Evolutionary conservation across 495 filamentous ascomycete species (phyloP).

Genomic region (Hyaloscypha variabilis): DNA sequence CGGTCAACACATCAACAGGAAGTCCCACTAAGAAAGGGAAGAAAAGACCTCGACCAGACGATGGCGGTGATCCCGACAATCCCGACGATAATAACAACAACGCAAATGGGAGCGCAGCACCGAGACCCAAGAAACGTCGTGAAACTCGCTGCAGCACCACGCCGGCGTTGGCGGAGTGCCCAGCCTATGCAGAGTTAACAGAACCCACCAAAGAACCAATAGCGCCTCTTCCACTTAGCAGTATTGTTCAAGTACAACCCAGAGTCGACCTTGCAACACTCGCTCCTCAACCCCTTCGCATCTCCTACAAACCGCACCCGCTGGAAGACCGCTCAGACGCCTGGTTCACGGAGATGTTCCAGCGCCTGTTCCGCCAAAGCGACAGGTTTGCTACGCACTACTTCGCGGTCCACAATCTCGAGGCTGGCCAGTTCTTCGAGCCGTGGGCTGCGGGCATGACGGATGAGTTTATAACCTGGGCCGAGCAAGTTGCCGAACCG

Average conservation of each 20-base stretch:
- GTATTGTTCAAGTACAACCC: conserved; percentile 1
- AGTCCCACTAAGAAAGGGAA: not conserved
- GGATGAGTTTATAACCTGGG: conserved; percentile 26
- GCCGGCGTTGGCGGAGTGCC: no score
- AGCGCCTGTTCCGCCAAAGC: conserved; percentile 11
- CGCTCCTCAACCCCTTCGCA: conserved; percentile 21
- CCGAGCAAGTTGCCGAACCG: conserved; percentile 20
- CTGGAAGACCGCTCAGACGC: conserved; percentile 19
- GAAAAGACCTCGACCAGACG: not conserved
- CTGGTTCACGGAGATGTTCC: conserved; percentile 22
- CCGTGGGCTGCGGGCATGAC: conserved; percentile 20
- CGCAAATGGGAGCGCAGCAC: not conserved
- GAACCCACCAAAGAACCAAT: not conserved
- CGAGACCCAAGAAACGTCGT: not conserved
- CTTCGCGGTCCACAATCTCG: conserved; percentile 24
- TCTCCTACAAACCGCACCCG: conserved; percentile 18
- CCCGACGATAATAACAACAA: no score
- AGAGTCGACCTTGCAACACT: conserved; percentile 12
- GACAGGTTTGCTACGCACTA: conserved; percentile 8
- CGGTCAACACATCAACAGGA: not conserved
- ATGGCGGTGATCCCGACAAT: no score
- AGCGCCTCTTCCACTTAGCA: not conserved
- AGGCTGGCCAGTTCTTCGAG: conserved; percentile 17
- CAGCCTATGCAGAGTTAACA: no score
- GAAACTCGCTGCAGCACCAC: not conserved